Evolutionary conservation across 306 rosid genomes (phyloP).

Genomic region (Rosa multiflora): DNA sequence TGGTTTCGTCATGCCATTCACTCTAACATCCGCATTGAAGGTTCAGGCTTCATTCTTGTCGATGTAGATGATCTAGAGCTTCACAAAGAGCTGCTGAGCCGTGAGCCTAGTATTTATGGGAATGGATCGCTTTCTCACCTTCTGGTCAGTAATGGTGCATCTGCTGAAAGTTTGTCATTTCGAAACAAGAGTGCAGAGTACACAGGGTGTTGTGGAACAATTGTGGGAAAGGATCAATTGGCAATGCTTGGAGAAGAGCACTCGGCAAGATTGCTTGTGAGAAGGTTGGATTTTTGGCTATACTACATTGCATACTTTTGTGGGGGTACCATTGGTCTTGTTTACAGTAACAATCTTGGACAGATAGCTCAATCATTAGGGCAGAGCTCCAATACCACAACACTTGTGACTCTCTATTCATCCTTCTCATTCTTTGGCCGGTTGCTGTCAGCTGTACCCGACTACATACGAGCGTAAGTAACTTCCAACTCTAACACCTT

Average conservation of each 20-base stretch:
- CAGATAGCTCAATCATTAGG: slow-evolving; percentile 94
- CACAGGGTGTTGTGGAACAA: slow-evolving; percentile 36
- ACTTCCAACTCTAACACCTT: background rate
- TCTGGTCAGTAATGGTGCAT: slow-evolving; percentile 26
- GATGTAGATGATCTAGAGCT: slow-evolving; percentile 89
- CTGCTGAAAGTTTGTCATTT: slow-evolving; percentile 5
- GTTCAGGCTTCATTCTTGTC: slow-evolving; percentile 64
- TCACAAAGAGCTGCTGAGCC: slow-evolving; percentile 68
- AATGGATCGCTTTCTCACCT: slow-evolving; percentile 32
- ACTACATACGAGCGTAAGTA: slow-evolving; percentile 72
- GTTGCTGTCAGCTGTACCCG: slow-evolving; percentile 91
- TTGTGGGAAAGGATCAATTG: slow-evolving; percentile 56
- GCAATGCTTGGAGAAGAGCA: slow-evolving; percentile 88
- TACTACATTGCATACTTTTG: slow-evolving; percentile 82
- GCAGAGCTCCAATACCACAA: slow-evolving; percentile 44
- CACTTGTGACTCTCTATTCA: slow-evolving; percentile 79
- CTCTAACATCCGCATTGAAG: slow-evolving; percentile 51
- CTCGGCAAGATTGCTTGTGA: slow-evolving; percentile 46
- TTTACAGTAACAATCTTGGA: slow-evolving; percentile 91
- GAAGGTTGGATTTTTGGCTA: slow-evolving; percentile 83
- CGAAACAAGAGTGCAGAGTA: slow-evolving; percentile 19
- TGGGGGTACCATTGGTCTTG: slow-evolving; percentile 96
- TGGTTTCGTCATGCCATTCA: slow-evolving; percentile 59
- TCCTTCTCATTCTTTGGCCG: slow-evolving; percentile 96
- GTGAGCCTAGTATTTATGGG: slow-evolving; percentile 37